These are phyloP conservation scores for Tetragonia tetragonoides DNA, from an alignment of 148 eudicot genomes.

Conservation along the genomic window DNA sequence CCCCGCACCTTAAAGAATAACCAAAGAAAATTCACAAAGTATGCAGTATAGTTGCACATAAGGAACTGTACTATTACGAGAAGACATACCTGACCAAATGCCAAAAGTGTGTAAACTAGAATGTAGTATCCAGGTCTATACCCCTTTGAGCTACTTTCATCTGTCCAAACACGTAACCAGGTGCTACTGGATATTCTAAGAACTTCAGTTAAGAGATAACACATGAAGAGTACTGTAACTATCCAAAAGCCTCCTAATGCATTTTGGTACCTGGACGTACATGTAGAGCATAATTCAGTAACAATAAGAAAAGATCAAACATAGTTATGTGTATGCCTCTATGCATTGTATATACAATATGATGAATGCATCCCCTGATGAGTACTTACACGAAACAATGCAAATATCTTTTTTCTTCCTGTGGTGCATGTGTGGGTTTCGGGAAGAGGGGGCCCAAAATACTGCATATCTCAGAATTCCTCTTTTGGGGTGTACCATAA, in stretches of 20 bases:
- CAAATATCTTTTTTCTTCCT: neutral
- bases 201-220: constrained; percentile 60
- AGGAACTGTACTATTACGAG: no score
- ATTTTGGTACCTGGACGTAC: constrained; percentile 46
- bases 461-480: neutral
- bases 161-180: constrained; percentile 73
- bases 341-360: neutral
- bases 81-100: constrained; percentile 56
- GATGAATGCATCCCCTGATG: neutral
- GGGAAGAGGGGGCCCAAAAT: neutral
- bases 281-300: neutral
- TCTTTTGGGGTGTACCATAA: neutral
- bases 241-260: constrained; percentile 71
- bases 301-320: neutral
- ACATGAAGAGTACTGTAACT: constrained; percentile 49
- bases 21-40: neutral
- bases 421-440: neutral
- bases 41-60: neutral
- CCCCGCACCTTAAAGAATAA: no score
- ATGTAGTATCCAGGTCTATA: constrained; percentile 49
- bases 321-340: neutral
- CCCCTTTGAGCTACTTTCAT: constrained; percentile 43
- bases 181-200: constrained; percentile 72
- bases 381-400: neutral
- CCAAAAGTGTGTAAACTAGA: constrained; percentile 49